phyloP scores from a whole-genome alignment of 2,329 filamentous ascomycete genomes.

The Epicoccum sorghinum region DNA sequence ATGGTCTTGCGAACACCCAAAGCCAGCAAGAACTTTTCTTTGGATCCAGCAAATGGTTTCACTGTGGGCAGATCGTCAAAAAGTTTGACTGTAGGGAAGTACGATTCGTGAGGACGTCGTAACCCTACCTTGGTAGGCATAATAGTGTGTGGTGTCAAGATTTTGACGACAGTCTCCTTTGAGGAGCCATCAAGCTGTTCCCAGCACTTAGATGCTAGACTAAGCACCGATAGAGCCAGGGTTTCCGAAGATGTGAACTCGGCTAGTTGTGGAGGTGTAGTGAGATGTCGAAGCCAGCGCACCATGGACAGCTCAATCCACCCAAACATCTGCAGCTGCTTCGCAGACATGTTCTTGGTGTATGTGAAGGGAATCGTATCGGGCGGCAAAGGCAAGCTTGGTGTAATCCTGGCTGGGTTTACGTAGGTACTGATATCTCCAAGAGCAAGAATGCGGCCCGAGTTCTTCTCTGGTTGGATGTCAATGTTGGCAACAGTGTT shows the following conservation, averaged over 20 bases:
- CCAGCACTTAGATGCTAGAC: constrained; percentile 87
- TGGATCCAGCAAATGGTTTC: constrained; percentile 73
- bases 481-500: constrained; percentile 75
- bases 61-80: constrained; percentile 93
- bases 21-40: constrained; percentile 84
- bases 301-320: constrained; percentile 87
- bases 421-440: constrained; percentile 77
- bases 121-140: constrained; percentile 93
- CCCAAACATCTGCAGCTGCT: constrained; percentile 78
- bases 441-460: constrained; percentile 76
- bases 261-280: constrained; percentile 63
- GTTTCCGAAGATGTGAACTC: constrained; percentile 71
- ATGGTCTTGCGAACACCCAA: constrained; percentile 94
- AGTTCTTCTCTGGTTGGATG: constrained; percentile 57
- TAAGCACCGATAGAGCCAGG: constrained; percentile 79
- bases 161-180: constrained; percentile 67
- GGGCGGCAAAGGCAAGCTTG: constrained; percentile 79
- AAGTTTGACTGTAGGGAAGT: constrained; percentile 90
- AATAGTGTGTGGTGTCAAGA: constrained; percentile 72
- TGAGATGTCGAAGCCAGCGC: constrained; percentile 82
- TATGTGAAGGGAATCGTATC: constrained; percentile 85
- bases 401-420: constrained; percentile 76
- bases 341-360: constrained; percentile 70
- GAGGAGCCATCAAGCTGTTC: constrained; percentile 73
- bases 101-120: constrained; percentile 82